Conservation (phyloP, 768 basidiomycete species). For the Suillus tomentosus region DNA sequence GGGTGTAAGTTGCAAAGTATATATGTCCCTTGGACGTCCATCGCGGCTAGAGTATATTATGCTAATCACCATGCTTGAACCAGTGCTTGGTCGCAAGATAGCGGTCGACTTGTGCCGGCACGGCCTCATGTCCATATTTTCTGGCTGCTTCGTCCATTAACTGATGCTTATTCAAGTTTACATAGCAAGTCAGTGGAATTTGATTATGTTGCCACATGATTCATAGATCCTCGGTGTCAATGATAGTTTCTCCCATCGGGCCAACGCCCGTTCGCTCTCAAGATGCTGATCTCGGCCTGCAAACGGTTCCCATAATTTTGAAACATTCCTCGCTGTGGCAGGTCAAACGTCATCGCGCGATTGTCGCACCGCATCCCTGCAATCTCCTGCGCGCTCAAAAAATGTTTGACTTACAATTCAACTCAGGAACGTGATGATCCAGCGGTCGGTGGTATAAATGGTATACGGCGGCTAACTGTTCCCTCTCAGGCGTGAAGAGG, state of each 20-base stretch:
- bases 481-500: neutral
- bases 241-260: neutral
- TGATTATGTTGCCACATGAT: neutral
- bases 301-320: neutral
- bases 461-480: neutral
- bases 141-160: neutral
- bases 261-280: neutral
- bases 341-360: constrained; percentile 1
- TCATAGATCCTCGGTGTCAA: neutral
- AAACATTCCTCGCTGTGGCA: neutral
- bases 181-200: neutral
- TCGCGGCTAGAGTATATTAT: neutral
- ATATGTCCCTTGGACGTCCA: neutral
- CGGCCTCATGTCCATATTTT: neutral
- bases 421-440: neutral
- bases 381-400: neutral
- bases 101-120: neutral
- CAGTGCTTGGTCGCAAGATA: neutral
- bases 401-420: neutral
- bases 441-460: neutral
- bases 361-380: neutral
- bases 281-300: neutral
- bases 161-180: neutral
- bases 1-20: neutral
- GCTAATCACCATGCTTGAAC: neutral